phyloP scores from a whole-genome alignment of 768 basidiomycete genomes.

The Termitomyces sp. region DNA sequence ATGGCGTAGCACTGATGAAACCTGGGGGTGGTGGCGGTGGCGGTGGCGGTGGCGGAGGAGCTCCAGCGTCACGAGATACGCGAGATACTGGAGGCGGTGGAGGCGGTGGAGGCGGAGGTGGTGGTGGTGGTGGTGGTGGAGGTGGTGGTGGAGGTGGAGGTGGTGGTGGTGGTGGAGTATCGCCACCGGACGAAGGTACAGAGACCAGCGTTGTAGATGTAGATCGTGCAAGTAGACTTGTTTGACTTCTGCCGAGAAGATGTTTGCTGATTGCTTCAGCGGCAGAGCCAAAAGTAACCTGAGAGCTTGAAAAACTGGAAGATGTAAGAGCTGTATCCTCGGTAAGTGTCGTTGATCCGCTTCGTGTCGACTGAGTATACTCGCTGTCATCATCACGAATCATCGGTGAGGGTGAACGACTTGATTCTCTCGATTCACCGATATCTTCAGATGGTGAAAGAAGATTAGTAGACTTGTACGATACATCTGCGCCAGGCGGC shows the following conservation, averaged over 20 bases:
- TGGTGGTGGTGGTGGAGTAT: not conserved
- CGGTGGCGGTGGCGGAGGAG: slow-evolving; percentile 31
- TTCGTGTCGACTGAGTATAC: slow-evolving; percentile 41
- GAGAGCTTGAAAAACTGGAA: slow-evolving; percentile 38
- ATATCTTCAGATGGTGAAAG: slow-evolving; percentile 39
- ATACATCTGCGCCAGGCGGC: slow-evolving; percentile 32
- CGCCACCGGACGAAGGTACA: slow-evolving; percentile 20
- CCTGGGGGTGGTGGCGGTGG: slow-evolving; percentile 28
- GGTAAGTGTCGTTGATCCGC: slow-evolving; percentile 34
- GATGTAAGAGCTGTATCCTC: slow-evolving; percentile 56
- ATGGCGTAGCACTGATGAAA: slow-evolving; percentile 17
- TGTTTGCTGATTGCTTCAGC: slow-evolving; percentile 61
- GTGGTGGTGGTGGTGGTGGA: not conserved
- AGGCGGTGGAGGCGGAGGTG: slow-evolving; percentile 9
- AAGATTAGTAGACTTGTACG: slow-evolving; percentile 35
- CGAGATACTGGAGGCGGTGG: slow-evolving; percentile 18
- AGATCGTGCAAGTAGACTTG: slow-evolving; percentile 29
- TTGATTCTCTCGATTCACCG: slow-evolving; percentile 35
- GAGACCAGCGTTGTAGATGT: slow-evolving; percentile 20
- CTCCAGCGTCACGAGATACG: slow-evolving; percentile 16
- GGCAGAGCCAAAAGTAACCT: slow-evolving; percentile 38
- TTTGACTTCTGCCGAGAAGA: slow-evolving; percentile 43
- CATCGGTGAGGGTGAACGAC: slow-evolving; percentile 37
- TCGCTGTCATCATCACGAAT: slow-evolving; percentile 54
- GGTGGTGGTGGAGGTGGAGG: not conserved